Base-by-base conservation (phyloP, 1,139 yeast genomes). In the Petasospora fabianii region DNA sequence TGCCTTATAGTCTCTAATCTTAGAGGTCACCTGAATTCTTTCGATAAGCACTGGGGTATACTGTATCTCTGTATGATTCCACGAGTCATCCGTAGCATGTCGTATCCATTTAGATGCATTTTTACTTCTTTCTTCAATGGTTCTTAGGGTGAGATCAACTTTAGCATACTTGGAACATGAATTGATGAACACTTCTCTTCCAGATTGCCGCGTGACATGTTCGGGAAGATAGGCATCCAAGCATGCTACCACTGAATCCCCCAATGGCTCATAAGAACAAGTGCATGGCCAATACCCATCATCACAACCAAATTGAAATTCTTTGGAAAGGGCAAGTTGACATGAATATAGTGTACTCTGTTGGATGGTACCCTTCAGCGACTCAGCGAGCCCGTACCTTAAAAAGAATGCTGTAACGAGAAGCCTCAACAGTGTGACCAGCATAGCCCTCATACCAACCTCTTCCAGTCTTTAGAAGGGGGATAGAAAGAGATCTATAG, bases 331-430 rank as follows among this genome's bases (percentile, higher is more conserved):
- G 0, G 53, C 49, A 3, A 45, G 29, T 30, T 54, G 54, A 16
- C 58, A 54, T 2, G 56, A 46, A 33, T 38, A 49, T 5, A 54
- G 30, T 9, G 53, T 51, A 21, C 48, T 42, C 26, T 46, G 51
- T 13, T 51, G 51, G 14, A 47, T 41, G 2, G 52, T 39, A 10
- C 54, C 55, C 36, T 44, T 51, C 7, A 33, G 22, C 0, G 50
- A 34, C 32, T 50, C 55, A 0, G 42, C 46, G 15, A 13, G 8
- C 17, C n/a, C n/a, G n/a, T n/a, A n/a, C n/a, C n/a, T n/a, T n/a
- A n/a, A n/a, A n/a, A n/a, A n/a, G n/a, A n/a, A n/a, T n/a, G n/a
- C n/a, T n/a, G n/a, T n/a, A n/a, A n/a, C n/a, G n/a, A n/a, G n/a
- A n/a, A n/a, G n/a, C n/a, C n/a, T n/a, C n/a, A n/a, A n/a, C n/a